phyloP scores from a whole-genome alignment of 1,284 basidiomycete genomes.

The Heterobasidion parviporum region DNA sequence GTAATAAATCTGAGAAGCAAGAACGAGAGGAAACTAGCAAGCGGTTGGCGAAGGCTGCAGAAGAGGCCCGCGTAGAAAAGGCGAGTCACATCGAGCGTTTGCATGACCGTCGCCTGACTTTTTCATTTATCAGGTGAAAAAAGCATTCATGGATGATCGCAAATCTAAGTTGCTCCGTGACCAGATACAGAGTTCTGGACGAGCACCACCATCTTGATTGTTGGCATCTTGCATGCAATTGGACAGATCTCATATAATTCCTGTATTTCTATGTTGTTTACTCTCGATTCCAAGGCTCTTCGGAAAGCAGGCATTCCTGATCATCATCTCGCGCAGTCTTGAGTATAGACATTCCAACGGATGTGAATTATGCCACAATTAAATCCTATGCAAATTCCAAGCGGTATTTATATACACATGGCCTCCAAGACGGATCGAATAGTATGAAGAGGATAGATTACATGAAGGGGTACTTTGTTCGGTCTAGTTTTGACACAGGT shows the following conservation, averaged over 20 bases:
- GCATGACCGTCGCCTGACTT: not conserved
- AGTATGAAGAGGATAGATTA: not conserved
- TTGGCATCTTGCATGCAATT: no score
- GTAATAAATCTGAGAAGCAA: constrained; percentile 45
- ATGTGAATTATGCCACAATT: no score
- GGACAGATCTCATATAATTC: constrained; percentile 3
- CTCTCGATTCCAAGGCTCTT: no score
- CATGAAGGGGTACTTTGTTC: constrained; percentile 21
- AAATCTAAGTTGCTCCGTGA: constrained; percentile 43
- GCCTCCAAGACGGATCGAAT: no score
- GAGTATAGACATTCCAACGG: no score
- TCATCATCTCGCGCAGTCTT: no score
- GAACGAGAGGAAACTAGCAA: constrained; percentile 36
- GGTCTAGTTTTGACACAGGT: constrained; percentile 25
- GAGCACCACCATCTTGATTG: not conserved
- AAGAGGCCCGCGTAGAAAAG: constrained; percentile 44
- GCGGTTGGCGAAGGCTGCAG: constrained; percentile 47
- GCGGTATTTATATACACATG: no score
- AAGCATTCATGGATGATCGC: constrained; percentile 70
- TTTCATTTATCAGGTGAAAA: constrained; percentile 42
- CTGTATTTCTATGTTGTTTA: no score
- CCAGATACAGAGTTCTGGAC: constrained; percentile 39
- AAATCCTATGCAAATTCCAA: no score
- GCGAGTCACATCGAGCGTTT: constrained; percentile 20
- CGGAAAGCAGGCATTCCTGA: no score